Evolutionary conservation across 2,329 filamentous ascomycete species (phyloP).

Genomic region (Neofusicoccum parvum): DNA sequence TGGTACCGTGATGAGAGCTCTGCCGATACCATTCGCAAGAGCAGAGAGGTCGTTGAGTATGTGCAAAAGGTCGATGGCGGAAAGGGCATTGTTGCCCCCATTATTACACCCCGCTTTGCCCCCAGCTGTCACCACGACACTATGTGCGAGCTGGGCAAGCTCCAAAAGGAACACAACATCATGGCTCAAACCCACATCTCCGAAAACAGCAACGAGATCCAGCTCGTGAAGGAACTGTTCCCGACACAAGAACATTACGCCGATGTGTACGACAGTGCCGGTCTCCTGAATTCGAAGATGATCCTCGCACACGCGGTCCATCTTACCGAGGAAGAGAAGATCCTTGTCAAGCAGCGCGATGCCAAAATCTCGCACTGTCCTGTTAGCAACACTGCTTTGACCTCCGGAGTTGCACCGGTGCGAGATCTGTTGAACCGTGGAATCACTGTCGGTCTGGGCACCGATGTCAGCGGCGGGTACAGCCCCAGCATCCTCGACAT

Average conservation of each 20-base stretch:
- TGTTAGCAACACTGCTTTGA: slow-evolving; percentile 79
- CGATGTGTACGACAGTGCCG: slow-evolving; percentile 73
- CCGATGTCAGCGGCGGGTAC: slow-evolving; percentile 89
- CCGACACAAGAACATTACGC: slow-evolving; percentile 67
- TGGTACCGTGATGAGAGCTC: slow-evolving; percentile 78
- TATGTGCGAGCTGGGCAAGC: slow-evolving; percentile 64
- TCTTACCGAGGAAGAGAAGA: slow-evolving; percentile 66
- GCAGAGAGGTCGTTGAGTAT: slow-evolving; percentile 54
- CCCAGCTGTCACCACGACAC: slow-evolving; percentile 56
- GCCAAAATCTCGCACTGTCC: slow-evolving; percentile 84
- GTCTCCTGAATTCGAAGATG: slow-evolving; percentile 70
- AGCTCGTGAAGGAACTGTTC: slow-evolving; percentile 71
- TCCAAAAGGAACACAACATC: slow-evolving; percentile 65
- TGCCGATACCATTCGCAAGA: slow-evolving; percentile 59
- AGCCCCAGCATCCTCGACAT: slow-evolving; percentile 79
- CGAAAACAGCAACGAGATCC: slow-evolving; percentile 76
- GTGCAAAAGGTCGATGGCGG: slow-evolving; percentile 67
- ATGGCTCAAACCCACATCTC: slow-evolving; percentile 88
- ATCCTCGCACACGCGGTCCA: slow-evolving; percentile 87
- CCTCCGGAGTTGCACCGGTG: slow-evolving; percentile 76
- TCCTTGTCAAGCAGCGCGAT: slow-evolving; percentile 61
- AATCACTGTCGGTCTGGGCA: slow-evolving; percentile 81
- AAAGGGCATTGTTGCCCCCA: slow-evolving; percentile 69
- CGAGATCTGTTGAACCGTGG: slow-evolving; percentile 73
- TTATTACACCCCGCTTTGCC: slow-evolving; percentile 73